Base-by-base conservation (phyloP, 2,329 filamentous ascomycete species). In the Gnomoniopsis smithogilvyi region DNA sequence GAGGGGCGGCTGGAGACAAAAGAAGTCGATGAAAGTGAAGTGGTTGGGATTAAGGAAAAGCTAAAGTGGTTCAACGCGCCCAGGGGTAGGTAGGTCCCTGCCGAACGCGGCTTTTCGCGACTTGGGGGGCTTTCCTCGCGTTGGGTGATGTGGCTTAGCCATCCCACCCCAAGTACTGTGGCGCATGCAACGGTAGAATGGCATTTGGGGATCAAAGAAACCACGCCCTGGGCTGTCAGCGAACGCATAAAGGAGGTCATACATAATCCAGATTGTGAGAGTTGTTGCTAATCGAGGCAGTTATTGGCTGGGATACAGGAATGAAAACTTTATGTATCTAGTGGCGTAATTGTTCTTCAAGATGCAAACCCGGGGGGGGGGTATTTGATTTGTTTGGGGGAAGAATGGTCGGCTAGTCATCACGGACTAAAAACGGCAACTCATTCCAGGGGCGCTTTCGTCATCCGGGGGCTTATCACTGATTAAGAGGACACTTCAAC, bases 401-500 rank as follows among this genome's bases (percentile, higher is more conserved):
- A 4, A 30, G 26, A 4, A 4, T 30, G 26, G 26, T 30, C 26
- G 26, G 26, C 26, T 30, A 30, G 26, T 30, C 26, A 30, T 30
- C 26, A 15, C 36, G 4, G 36, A n/a, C 36, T n/a, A 41, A 41
- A 41, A 41, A 41, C 12, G 36, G 36, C 12, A 14, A n/a, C 36
- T 30, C 26, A 30, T 30, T 30, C 26, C 26, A 30, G 36, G 36
- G 36, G 12, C 34, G 17, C 12, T 8, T 41, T 41, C 36, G 36
- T 41, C 36, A 41, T 41, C 36, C 36, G 7, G 36, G 12, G 4
- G 36, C 12, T 41, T 41, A 41, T 41, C 36, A 41, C 36, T 41
- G 36, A 41, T 41, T 41, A 41, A n/a, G 22, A 54, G 52, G 52
- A 43, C 52, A 54, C 52, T 43, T 54, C 43, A 48, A 54, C 52